Evolutionary conservation across 257 asterid species (phyloP).

Genomic region (Nicotiana noctiflora): DNA sequence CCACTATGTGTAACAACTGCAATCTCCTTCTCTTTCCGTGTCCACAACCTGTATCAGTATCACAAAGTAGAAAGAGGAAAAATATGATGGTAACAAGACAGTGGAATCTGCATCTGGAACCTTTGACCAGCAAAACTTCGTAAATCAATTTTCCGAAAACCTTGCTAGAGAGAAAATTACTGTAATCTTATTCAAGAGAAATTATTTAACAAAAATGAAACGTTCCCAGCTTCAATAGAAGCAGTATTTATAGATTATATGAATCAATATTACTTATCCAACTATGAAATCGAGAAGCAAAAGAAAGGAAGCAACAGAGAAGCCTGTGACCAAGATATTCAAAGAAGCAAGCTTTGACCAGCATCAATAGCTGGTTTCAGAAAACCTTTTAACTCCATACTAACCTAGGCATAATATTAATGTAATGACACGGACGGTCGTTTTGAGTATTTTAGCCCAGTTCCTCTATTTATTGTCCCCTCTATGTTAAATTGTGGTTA

Average conservation of each 20-base stretch:
- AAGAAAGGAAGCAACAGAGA: not conserved
- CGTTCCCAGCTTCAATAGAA: not conserved
- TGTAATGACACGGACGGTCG: no score
- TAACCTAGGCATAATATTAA: not conserved
- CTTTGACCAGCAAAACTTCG: not conserved
- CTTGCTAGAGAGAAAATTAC: not conserved
- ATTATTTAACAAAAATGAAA: not conserved
- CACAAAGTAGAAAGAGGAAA: not conserved
- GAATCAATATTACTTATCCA: not conserved
- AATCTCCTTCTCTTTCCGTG: constrained; percentile 87
- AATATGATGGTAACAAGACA: not conserved
- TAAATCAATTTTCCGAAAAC: not conserved
- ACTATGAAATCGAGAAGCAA: not conserved
- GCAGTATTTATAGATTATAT: not conserved
- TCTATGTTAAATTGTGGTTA: no score
- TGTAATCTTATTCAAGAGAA: not conserved
- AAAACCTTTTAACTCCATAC: not conserved
- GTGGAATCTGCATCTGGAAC: not conserved
- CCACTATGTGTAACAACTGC: constrained; percentile 89
- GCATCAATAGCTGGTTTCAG: not conserved
- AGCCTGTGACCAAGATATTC: not conserved
- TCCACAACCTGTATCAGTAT: constrained; percentile 62
- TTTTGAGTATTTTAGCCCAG: no score
- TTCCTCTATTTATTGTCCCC: no score
- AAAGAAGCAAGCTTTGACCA: not conserved